Base-by-base conservation (phyloP, 1,139 yeast species). In the Hanseniaspora gamundiae region DNA sequence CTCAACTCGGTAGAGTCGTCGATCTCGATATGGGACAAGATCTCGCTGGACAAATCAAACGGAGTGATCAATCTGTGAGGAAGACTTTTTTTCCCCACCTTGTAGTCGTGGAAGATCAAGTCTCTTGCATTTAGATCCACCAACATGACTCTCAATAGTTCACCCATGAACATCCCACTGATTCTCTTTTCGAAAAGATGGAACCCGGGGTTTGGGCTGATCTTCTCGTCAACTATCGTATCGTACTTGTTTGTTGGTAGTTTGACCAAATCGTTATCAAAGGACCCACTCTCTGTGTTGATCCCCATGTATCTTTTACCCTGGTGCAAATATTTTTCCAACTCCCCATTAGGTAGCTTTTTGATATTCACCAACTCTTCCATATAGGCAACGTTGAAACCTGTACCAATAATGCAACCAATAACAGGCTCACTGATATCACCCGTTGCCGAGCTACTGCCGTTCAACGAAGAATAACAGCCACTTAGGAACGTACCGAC, bases 271-370 rank as follows among this genome's bases (percentile, higher is more conserved):
- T 75, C 77, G 57, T 87, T 87, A 63, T 88, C 97, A 58, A 87
- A 88, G 38, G 95, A 84, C 49, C 97, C 97, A 95, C 97, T 88
- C 66, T 88, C 97, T 38, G 95, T 87, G 67, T 88, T 88, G 57
- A 88, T 73, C 47, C 86, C 83, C 96, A 88, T 88, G 48, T 84
- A 80, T 2, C 69, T 67, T 48, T 74, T 73, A 27, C 74, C 76
- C 41, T 65, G 60, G 24, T 63, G 54, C 42, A 72, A 58, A 19
- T 59, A 42, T 24, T 48, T 42, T 36, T 68, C 64, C 20, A 69
- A 70, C 5, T 67, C 53, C 10, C 65, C 60, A 10, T 65, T 65
- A 0, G 65, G 61, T 48, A 87, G 69, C 64, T 88, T 88, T 46
- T 73, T 74, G 52, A 91, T 83, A 43, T 78, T 73, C 39, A 73